phyloP scores from a whole-genome alignment of 1,284 basidiomycete species.

The Taiwanofungus camphoratus region DNA sequence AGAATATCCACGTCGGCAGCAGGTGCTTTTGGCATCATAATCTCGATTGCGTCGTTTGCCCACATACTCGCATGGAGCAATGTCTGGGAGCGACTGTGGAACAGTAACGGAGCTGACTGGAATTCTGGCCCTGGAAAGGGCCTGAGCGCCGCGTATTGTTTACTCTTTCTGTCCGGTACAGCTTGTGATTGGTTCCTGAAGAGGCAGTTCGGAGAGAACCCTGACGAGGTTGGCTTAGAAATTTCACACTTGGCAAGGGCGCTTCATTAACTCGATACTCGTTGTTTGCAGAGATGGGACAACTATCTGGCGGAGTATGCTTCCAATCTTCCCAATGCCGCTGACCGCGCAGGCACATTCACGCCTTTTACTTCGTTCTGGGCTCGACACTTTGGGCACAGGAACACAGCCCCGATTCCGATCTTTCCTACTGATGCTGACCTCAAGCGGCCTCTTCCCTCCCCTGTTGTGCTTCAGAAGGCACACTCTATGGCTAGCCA shows the following conservation, averaged over 20 bases:
- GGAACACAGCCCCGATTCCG: conserved; percentile 14
- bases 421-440: conserved; percentile 29
- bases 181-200: conserved; percentile 50
- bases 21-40: conserved; percentile 51
- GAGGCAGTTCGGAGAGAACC: conserved; percentile 54
- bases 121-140: conserved; percentile 49
- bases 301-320: conserved; percentile 56
- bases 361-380: conserved; percentile 46
- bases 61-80: conserved; percentile 51
- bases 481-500: conserved; percentile 12
- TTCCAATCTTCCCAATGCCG: conserved; percentile 36
- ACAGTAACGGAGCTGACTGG: conserved; percentile 43
- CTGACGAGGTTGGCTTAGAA: conserved; percentile 48
- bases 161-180: conserved; percentile 45
- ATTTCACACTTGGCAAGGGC: neutral
- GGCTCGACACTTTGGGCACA: conserved; percentile 38
- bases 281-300: conserved; percentile 63
- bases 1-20: conserved; percentile 46
- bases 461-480: conserved; percentile 21
- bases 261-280: conserved; percentile 1
- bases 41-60: conserved; percentile 50
- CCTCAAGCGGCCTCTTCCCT: conserved; percentile 20
- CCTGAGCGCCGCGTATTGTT: conserved; percentile 48
- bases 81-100: conserved; percentile 56
- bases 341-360: conserved; percentile 37